phyloP scores from a whole-genome alignment of 768 basidiomycete genomes.

The Tylopilus sp. region DNA sequence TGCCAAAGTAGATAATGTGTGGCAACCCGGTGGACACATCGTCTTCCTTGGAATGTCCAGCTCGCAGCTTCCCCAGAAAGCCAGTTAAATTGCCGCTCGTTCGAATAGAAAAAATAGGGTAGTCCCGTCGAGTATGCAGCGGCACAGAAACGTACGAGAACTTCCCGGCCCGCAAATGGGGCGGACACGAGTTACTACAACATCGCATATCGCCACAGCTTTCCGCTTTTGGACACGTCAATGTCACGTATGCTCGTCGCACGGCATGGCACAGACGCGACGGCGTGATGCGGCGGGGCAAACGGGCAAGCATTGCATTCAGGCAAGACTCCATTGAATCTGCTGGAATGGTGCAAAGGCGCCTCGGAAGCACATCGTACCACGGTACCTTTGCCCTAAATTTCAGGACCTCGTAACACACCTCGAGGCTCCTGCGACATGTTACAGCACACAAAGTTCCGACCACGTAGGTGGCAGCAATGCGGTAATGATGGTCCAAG shows the following conservation, averaged over 20 bases:
- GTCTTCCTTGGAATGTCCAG: conserved; percentile 7
- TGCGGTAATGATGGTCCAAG: conserved; percentile 22
- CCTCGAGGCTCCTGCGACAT: conserved; percentile 12
- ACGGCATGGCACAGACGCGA: neutral
- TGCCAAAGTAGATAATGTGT: conserved; percentile 17
- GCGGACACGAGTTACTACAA: conserved; percentile 17
- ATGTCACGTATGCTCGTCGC: neutral
- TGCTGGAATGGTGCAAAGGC: conserved; percentile 10
- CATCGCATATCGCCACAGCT: conserved; percentile 8
- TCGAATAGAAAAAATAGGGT: conserved; percentile 2
- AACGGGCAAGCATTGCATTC: conserved; percentile 8
- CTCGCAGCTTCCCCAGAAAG: conserved; percentile 11
- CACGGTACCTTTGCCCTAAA: conserved; percentile 21
- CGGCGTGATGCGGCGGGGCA: conserved; percentile 1
- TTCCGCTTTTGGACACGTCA: conserved; percentile 19
- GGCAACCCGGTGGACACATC: conserved; percentile 11
- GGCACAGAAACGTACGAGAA: conserved; percentile 22
- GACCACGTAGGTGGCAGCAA: conserved; percentile 12
- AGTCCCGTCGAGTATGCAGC: conserved; percentile 13
- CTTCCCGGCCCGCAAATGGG: conserved; percentile 14
- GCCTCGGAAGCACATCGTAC: neutral
- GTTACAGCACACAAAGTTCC: conserved; percentile 21
- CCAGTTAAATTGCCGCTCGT: conserved; percentile 8
- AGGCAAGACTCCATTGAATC: conserved; percentile 6
- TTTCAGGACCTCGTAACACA: conserved; percentile 1